phyloP scores from a whole-genome alignment of 768 basidiomycete species.

The Daedalea quercina region DNA sequence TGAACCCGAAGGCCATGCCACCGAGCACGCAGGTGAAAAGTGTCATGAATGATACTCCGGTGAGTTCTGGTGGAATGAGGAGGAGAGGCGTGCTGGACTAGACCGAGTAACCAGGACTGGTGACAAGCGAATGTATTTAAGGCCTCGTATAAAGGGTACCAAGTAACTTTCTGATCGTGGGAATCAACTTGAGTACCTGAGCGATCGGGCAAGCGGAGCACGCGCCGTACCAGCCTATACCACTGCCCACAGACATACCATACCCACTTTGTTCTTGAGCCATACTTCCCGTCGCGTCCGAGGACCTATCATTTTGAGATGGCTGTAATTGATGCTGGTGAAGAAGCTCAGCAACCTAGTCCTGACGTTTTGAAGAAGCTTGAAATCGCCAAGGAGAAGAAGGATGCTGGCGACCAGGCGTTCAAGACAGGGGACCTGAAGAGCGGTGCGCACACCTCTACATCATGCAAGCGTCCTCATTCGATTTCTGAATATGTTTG shows the following conservation, averaged over 20 bases:
- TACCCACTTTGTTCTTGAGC: too few relatives aligned
- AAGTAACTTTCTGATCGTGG: too few relatives aligned
- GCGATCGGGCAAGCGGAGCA: too few relatives aligned
- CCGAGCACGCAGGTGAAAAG: slow-evolving; percentile 66
- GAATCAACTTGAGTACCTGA: too few relatives aligned
- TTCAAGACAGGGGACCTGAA: slow-evolving; percentile 28
- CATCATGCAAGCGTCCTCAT: not conserved
- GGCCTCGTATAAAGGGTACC: too few relatives aligned
- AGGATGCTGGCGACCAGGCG: slow-evolving; percentile 28
- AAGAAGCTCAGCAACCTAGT: not conserved
- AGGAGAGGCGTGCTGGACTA: too few relatives aligned
- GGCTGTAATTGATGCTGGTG: slow-evolving; percentile 2
- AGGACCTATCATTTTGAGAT: not conserved
- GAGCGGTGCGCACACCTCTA: slow-evolving; percentile 20
- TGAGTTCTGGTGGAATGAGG: not conserved
- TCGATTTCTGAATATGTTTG: not conserved
- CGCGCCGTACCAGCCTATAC: too few relatives aligned
- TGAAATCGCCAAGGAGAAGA: slow-evolving; percentile 42
- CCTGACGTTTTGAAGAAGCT: slow-evolving; percentile 38
- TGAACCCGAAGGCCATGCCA: slow-evolving; percentile 78
- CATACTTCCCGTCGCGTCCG: too few relatives aligned
- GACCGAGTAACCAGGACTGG: too few relatives aligned
- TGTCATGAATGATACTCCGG: slow-evolving; percentile 37
- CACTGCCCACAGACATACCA: too few relatives aligned
- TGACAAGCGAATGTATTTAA: too few relatives aligned